These are phyloP conservation scores for Erysimum cheiranthoides DNA, from an alignment of 345 rosid genomes.

Conservation along the genomic window DNA sequence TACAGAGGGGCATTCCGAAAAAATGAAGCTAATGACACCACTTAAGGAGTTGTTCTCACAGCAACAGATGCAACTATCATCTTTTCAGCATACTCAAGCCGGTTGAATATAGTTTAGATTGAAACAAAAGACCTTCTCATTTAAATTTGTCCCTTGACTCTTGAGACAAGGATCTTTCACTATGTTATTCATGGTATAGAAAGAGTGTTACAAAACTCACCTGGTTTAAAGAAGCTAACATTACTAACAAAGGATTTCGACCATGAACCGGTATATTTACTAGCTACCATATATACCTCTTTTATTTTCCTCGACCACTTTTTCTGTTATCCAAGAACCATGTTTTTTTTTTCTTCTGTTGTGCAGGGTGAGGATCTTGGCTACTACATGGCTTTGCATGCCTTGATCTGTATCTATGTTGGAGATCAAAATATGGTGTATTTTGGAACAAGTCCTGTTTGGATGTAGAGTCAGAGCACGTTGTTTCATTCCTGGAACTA, in stretches of 20 bases:
- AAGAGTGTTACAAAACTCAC: constrained; percentile 33
- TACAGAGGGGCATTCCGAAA: too few relatives aligned
- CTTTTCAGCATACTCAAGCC: too few relatives aligned
- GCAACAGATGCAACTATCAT: too few relatives aligned
- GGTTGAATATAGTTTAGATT: too few relatives aligned
- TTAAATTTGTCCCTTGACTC: background rate
- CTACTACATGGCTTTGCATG: background rate
- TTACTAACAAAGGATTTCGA: background rate
- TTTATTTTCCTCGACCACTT: background rate
- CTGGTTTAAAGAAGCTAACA: constrained; percentile 35
- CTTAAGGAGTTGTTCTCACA: too few relatives aligned
- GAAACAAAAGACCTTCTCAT: too few relatives aligned
- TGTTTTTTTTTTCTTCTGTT: background rate
- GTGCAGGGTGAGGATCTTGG: background rate
- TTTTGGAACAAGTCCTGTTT: background rate
- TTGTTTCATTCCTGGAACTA: constrained; percentile 1
- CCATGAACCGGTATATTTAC: background rate
- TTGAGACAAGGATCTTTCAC: constrained; percentile 1
- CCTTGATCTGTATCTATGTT: background rate
- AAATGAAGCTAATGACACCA: too few relatives aligned
- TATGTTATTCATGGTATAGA: constrained; percentile 33
- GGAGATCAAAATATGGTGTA: constrained; percentile 24
- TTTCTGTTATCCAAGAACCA: background rate
- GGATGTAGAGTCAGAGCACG: background rate
- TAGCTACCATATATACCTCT: background rate